Evolutionary conservation across 129 eudicot species (phyloP).

Genomic region (sunflower (Helianthus annuus)): HanXRQr2.0-SUNRISE NC_035436.2:38837623-38838122

Average conservation of each 20-base stretch:
- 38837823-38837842: neutral
- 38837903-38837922: slow-evolving; percentile 87
- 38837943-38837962: slow-evolving; percentile 75
- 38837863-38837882: neutral
- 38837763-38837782: too few species aligned
- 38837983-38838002: neutral
- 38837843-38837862: neutral
- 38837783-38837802: neutral
- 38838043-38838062: neutral
- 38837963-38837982: slow-evolving; percentile 63
- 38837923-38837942: slow-evolving; percentile 80
- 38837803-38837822: neutral
- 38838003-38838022: neutral
- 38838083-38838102: too few species aligned
- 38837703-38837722: too few species aligned
- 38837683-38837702: too few species aligned
- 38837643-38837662: too few species aligned
- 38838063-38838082: too few species aligned
- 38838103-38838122: too few species aligned
- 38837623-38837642: too few species aligned
- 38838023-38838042: neutral
- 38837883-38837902: slow-evolving; percentile 51
- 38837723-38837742: neutral
- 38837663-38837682: too few species aligned
- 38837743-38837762: too few species aligned